Percentiles rank a stretch among this genome's conserved stretches.
Conservation (phyloP, 345 rosid genomes). For the Conringia planisiliqua region DNA sequence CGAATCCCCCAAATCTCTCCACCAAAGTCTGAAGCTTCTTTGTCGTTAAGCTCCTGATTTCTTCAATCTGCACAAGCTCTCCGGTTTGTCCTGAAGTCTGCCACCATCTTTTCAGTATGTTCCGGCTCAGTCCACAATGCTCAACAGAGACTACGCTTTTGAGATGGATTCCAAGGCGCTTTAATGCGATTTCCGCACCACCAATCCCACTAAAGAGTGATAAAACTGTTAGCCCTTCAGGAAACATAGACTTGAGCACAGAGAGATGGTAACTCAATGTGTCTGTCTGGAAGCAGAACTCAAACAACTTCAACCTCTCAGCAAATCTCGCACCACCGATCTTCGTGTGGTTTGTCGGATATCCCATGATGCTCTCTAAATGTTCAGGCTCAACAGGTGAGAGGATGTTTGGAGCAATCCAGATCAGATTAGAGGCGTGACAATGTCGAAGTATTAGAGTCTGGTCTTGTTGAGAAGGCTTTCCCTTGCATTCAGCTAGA, state of each 20-base stretch:
- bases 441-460: constrained; percentile 58
- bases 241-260: constrained; percentile 61
- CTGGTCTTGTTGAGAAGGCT: constrained; percentile 52
- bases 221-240: constrained; percentile 65
- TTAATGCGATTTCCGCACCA: constrained; percentile 65
- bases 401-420: constrained; percentile 65
- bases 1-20: constrained; percentile 58
- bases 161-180: constrained; percentile 67
- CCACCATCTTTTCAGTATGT: constrained; percentile 79
- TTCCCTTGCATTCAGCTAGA: constrained; percentile 51
- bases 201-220: constrained; percentile 78
- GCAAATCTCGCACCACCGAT: constrained; percentile 33
- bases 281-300: constrained; percentile 73
- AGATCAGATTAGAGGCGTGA: constrained; percentile 53
- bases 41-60: constrained; percentile 53
- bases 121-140: constrained; percentile 49
- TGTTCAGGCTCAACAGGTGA: constrained; percentile 57
- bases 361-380: constrained; percentile 73
- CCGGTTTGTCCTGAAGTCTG: constrained; percentile 61
- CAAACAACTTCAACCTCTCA: constrained; percentile 57
- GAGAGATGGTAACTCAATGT: constrained; percentile 85
- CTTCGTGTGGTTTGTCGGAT: constrained; percentile 64
- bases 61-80: constrained; percentile 71
- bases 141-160: constrained; percentile 75
- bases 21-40: constrained; percentile 47